Base-by-base conservation (phyloP, 345 rosid genomes). In the Citrus sp. region DNA sequence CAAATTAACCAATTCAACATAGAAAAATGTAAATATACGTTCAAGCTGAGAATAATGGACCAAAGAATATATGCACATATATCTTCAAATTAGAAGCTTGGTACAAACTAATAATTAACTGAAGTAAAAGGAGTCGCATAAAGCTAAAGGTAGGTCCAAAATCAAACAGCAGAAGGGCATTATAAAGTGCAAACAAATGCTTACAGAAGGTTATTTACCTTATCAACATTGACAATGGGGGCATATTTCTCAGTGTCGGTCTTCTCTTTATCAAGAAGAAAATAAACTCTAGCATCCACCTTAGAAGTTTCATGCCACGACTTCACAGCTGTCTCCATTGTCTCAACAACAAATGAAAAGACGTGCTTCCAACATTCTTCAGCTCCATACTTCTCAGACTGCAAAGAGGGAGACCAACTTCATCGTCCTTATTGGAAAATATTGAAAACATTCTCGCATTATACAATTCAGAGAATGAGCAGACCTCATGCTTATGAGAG, bases 211-310 rank as follows among this genome's bases (percentile, higher is more conserved):
- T 65, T 28, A 42, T 37, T 25, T 86, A 96, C 98, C 97, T 94
- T 96, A 72, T 92, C 98, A 67, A 95, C 87, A 86, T 95, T 93
- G 84, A 93, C 96, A 69, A 79, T 85, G 25, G 99, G 93, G 75
- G 97, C 97, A 67, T 87, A 89, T 84, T 91, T 94, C 55, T 92
- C 95, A 18, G 90, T 85, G 35, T 90, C 88, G 5, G 98, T 89
- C 86, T 86, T 92, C 78, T 94, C 98, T 79, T 89, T 85, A 82
- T 96, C 93, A 16, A 90, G 91, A 58, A 92, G 91, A 80, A 92
- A 96, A 86, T 85, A 82, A 72, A 92, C 97, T 86, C 88, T 89
- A 58, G 94, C 86, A 63, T 94, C 98, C 79, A 94, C 90, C 85
- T 88, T 92, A 77, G 92, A 88, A 83, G 90, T 85, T 81, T 92